phyloP scores from a whole-genome alignment of 306 rosid genomes.

The Cercis canadensis region DNA sequence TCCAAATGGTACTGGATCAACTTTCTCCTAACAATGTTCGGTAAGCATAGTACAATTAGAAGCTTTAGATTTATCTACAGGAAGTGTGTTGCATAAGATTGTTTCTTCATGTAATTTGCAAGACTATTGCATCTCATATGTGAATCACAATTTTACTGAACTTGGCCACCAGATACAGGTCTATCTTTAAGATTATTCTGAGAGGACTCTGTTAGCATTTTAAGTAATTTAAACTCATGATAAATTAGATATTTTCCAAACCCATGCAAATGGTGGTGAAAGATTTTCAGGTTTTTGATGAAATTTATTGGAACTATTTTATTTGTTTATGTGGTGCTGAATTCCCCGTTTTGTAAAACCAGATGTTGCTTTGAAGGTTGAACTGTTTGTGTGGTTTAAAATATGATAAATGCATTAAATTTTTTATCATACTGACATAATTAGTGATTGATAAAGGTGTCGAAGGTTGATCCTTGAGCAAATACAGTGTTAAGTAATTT shows the following conservation, averaged over 20 bases:
- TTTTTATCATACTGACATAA: no score
- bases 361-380: no score
- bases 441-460: no score
- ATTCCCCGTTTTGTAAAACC: no score
- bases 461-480: conserved; percentile 20
- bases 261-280: conserved; percentile 4
- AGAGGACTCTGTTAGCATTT: no score
- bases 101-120: conserved; percentile 26
- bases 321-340: no score
- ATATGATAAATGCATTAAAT: no score
- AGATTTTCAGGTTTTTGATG: no score
- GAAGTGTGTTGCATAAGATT: background rate
- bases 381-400: no score
- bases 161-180: no score
- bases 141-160: no score
- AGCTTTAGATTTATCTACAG: conserved; percentile 30
- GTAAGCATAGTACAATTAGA: conserved; percentile 50
- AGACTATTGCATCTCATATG: background rate
- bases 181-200: no score
- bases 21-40: conserved; percentile 80
- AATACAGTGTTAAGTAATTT: background rate
- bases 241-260: background rate
- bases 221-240: background rate
- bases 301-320: background rate
- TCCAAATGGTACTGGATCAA: conserved; percentile 71